Evolutionary conservation across 2,329 filamentous ascomycete genomes (phyloP), one percentile per base, ranked within the genome.

Genomic region (Fusarium sp.): DNA sequence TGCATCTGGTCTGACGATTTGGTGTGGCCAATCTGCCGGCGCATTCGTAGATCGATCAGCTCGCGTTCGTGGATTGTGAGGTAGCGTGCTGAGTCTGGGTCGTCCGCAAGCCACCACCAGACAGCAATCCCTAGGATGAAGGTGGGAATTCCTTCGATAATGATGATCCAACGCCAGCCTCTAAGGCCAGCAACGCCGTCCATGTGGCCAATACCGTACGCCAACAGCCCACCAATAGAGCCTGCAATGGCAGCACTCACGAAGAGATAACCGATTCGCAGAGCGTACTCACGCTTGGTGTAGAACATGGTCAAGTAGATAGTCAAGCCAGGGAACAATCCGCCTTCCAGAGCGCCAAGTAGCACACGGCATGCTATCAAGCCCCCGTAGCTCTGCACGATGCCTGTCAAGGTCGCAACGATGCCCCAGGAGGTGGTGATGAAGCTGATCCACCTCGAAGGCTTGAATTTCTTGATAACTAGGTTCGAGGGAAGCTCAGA

Each of bases 141-240:
- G 0, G 84, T 76, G 1, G 75, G 75, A 13, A 77, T 63, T 0
- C 76, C 75, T 22, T 80, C 78, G 13, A 86, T 70, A 43, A 86
- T 84, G 72, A 89, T 79, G 56, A 89, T 87, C 87, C 87, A 90
- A 38, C 87, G 76, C 87, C 69, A 71, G 0, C 65, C 69, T 0
- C 53, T 39, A 0, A 71, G 26, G 0, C 69, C 69, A 5, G 63
- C 63, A 1, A 66, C 54, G 1, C 69, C 67, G 2, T 71, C 69
- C 69, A 74, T 75, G 7, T 77, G 73, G 2, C 79, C 76, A 15
- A 74, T 69, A 3, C 63, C 73, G 26, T 73, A 74, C 6, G 72
- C 73, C 3, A 74, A 50, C 1, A 75, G 42, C 0, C 72, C 72
- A 0, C 72, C 72, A 22, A 73, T 53, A 0, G 67, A 69, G 0